Evolutionary conservation across 176 grass and related monocot species (phyloP).

Genomic region (Otatea glauca): DNA sequence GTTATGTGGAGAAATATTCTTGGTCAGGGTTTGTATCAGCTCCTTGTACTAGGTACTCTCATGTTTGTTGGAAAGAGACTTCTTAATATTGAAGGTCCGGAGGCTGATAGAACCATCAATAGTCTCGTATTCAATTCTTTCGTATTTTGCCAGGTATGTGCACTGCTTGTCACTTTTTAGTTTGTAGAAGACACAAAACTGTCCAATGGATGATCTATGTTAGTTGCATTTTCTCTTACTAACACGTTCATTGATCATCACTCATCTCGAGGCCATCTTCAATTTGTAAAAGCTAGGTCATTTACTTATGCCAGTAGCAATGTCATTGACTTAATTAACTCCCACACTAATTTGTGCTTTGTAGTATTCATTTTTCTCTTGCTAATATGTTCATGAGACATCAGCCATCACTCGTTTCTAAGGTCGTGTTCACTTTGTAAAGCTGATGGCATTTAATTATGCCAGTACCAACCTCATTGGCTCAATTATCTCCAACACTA

Average conservation of each 20-base stretch:
- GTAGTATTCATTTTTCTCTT: background rate
- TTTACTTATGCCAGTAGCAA: background rate
- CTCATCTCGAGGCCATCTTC: background rate
- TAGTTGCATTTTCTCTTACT: background rate
- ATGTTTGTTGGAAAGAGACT: constrained; percentile 71
- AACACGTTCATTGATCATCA: background rate
- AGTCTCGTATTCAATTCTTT: constrained; percentile 94
- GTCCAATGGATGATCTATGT: background rate
- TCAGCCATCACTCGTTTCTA: background rate
- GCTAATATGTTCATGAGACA: background rate
- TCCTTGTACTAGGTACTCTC: constrained; percentile 71
- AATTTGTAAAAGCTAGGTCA: background rate
- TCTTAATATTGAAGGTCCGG: constrained; percentile 53
- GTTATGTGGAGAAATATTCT: constrained; percentile 97
- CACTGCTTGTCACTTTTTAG: background rate
- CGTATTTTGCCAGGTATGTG: constrained; percentile 90
- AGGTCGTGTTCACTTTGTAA: background rate
- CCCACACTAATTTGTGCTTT: background rate
- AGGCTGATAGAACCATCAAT: constrained; percentile 71
- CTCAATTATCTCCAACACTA: background rate
- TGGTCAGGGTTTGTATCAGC: constrained; percentile 84
- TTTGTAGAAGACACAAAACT: background rate
- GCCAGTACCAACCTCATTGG: background rate
- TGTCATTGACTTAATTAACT: background rate
- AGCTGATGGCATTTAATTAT: background rate